Conservation (phyloP, 345 rosid species). For the Noccaea bulbosa region DNA sequence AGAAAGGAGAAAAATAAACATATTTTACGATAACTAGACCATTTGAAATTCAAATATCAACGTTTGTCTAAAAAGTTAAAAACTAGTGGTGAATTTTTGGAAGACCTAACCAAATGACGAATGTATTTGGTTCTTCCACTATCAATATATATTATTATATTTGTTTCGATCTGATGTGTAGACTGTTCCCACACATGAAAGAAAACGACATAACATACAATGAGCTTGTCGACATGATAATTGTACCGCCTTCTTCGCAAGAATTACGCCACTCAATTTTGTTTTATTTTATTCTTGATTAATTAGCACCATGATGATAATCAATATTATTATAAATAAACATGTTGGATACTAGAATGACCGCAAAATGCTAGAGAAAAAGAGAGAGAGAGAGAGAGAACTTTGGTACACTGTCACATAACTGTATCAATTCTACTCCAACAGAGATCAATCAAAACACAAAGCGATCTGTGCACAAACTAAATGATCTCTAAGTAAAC, state of each 20-base stretch:
- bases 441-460: constrained; percentile 32
- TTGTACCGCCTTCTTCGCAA: not conserved
- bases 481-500: constrained; percentile 35
- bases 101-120: constrained; percentile 42
- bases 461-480: constrained; percentile 34
- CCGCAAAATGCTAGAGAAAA: not conserved
- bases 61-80: constrained; percentile 11
- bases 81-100: constrained; percentile 25
- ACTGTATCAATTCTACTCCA: constrained; percentile 10
- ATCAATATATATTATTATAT: not conserved
- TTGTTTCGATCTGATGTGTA: constrained; percentile 7
- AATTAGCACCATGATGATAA: constrained; percentile 22
- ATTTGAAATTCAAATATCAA: constrained; percentile 5
- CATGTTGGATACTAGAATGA: not conserved
- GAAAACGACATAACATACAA: constrained; percentile 38
- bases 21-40: constrained; percentile 10
- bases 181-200: constrained; percentile 41
- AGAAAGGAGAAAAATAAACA: constrained; percentile 4
- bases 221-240: constrained; percentile 28
- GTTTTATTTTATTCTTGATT: not conserved
- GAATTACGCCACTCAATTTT: constrained; percentile 8
- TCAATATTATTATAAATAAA: not conserved
- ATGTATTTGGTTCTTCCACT: constrained; percentile 29
- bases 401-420: constrained; percentile 24
- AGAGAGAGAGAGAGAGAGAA: not conserved